These are phyloP conservation scores for Diaporthe aspalathi DNA, from an alignment of 2,329 filamentous ascomycete genomes.

Conservation along the genomic window DNA sequence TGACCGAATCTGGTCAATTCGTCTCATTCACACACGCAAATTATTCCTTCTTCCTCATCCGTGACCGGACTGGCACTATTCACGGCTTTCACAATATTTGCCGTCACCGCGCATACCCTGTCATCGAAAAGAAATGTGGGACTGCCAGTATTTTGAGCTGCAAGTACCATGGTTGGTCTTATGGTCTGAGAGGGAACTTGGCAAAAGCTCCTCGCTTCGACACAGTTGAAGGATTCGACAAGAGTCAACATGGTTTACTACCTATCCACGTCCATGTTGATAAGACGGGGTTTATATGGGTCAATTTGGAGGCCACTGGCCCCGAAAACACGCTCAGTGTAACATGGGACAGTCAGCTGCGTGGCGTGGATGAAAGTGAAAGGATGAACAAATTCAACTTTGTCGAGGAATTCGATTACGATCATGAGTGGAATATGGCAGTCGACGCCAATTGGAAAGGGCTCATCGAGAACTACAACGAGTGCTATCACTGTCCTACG, in stretches of 20 bases:
- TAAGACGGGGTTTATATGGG: constrained; percentile 59
- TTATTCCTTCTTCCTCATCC: constrained; percentile 54
- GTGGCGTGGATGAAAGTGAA: constrained; percentile 44
- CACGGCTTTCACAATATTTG: constrained; percentile 58
- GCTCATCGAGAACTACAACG: constrained; percentile 62
- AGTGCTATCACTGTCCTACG: constrained; percentile 60
- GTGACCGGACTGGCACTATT: constrained; percentile 48
- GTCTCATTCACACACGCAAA: constrained; percentile 49
- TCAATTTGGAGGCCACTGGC: constrained; percentile 57
- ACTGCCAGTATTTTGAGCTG: constrained; percentile 54
- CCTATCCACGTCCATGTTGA: constrained; percentile 59
- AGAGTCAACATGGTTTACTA: constrained; percentile 56
- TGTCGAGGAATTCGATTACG: constrained; percentile 47
- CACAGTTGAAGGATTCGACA: constrained; percentile 52
- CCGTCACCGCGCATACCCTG: constrained; percentile 56
- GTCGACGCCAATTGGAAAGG: constrained; percentile 55
- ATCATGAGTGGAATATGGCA: constrained; percentile 49
- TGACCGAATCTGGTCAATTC: constrained; percentile 51
- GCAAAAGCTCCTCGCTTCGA: constrained; percentile 57
- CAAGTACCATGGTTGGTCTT: constrained; percentile 60
- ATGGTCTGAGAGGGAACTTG: constrained; percentile 54
- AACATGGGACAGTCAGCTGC: constrained; percentile 57
- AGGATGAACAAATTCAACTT: constrained; percentile 44
- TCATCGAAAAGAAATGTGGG: constrained; percentile 51
- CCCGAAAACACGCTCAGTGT: constrained; percentile 48